These are phyloP conservation scores for Diaporthe citriasiana DNA, from an alignment of 2,329 filamentous ascomycete species.

Conservation along the genomic window DNA sequence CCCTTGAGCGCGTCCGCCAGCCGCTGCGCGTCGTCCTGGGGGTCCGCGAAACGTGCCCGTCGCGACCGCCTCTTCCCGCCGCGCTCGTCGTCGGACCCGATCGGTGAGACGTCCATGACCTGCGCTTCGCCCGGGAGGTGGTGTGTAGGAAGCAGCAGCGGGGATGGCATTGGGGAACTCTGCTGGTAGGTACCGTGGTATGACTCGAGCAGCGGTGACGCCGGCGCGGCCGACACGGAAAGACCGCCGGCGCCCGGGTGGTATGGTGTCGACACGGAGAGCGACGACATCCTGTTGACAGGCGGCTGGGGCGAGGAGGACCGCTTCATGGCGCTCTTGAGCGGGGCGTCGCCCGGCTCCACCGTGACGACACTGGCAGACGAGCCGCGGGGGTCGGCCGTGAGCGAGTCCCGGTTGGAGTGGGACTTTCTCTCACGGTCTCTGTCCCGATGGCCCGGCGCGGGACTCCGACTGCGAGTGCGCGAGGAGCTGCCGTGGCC, in stretches of 20 bases:
- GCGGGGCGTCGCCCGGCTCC: constrained; percentile 53
- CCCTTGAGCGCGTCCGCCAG: constrained; percentile 82
- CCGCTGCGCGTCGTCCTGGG: constrained; percentile 81
- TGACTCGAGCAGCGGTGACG: constrained; percentile 89
- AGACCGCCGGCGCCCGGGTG: constrained; percentile 55
- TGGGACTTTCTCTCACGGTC: constrained; percentile 39
- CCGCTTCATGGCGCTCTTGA: constrained; percentile 54
- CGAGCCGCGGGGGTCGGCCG: constrained; percentile 55
- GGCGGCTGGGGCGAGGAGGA: constrained; percentile 65
- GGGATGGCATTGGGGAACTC: constrained; percentile 94
- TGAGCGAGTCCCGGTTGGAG: constrained; percentile 49
- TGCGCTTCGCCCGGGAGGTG: constrained; percentile 65
- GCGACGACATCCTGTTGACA: constrained; percentile 64
- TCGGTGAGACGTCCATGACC: constrained; percentile 66
- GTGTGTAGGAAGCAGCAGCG: constrained; percentile 70
- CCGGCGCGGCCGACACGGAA: constrained; percentile 69
- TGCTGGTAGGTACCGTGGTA: constrained; percentile 96
- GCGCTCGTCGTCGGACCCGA: constrained; percentile 63
- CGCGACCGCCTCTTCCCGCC: constrained; percentile 63
- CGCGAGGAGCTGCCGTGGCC: constrained; percentile 42
- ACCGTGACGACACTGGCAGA: constrained; percentile 58
- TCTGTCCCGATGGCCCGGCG: constrained; percentile 42
- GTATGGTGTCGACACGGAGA: constrained; percentile 64
- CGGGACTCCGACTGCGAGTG: constrained; percentile 45
- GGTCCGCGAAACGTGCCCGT: constrained; percentile 86